phyloP scores from a whole-genome alignment of 495 filamentous ascomycete species.

The Elasticomyces elasticus region DNA sequence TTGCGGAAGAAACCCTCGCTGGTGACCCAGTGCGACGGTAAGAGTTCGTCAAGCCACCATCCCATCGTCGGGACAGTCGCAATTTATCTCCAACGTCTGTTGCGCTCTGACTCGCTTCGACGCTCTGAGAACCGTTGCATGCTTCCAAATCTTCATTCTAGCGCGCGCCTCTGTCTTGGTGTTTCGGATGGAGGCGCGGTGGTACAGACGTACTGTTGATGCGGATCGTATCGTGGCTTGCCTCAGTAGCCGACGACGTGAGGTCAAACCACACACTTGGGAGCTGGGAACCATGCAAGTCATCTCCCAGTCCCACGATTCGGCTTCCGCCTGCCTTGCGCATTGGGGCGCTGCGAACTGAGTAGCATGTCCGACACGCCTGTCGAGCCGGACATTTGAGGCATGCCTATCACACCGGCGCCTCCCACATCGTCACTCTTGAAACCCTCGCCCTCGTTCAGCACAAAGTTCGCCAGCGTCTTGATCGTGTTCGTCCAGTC shows the following conservation, averaged over 20 bases:
- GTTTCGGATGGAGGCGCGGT: too few species aligned
- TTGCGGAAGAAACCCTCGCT: slow-evolving; percentile 1
- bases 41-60: slow-evolving; percentile 2
- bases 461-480: slow-evolving; percentile 32
- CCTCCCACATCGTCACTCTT: slow-evolving; percentile 29
- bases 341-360: background rate
- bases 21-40: slow-evolving; percentile 5
- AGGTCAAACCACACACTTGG: background rate
- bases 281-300: slow-evolving; percentile 9
- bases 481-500: slow-evolving; percentile 62
- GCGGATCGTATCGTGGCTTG: background rate
- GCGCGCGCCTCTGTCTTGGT: background rate
- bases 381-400: background rate
- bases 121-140: background rate
- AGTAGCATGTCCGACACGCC: slow-evolving; percentile 1
- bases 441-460: slow-evolving; percentile 35
- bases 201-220: too few species aligned
- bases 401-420: background rate
- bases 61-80: background rate
- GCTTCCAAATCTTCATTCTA: background rate
- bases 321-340: slow-evolving; percentile 13
- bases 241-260: background rate
- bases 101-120: too few species aligned
- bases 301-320: slow-evolving; percentile 10
- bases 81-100: background rate